Base-by-base conservation (phyloP, 2,329 filamentous ascomycete genomes). In the Periconia digitata region DNA sequence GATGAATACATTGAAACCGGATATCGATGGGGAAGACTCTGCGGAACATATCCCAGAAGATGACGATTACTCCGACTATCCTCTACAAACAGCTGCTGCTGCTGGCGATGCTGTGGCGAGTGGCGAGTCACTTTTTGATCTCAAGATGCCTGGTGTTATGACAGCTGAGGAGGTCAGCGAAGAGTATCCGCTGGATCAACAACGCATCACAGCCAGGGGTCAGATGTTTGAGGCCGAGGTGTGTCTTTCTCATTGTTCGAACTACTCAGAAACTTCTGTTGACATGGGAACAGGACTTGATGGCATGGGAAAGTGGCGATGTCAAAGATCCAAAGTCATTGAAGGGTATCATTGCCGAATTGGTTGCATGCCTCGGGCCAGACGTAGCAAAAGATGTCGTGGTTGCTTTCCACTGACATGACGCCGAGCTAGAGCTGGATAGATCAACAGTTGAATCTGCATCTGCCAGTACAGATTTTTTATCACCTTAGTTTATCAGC, bases 141-240 rank as follows among this genome's bases (percentile, higher is more conserved):
- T 85, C 40, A 76, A 79, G 40, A 85, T 91, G 76, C 87, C 88
- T 0, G 88, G 88, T 0, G 77, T 89, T 34, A 76, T 83, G 37
- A 76, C 81, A 0, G 62, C 80, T 2, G 71, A 77, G 0, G 74
- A 85, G 35, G 74, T 90, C 47, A 63, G 73, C 15, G 54, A 62
- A 8, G 58, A 73, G 2, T 67, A 85, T 41, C 76, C 86, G 47
- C 73, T 90, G 34, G 84, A 84, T 51, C 69, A 77, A 10, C 79
- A 89, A 45, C 75, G 76, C 3, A 70, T 90, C 34, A 75, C 74
- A 17, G 72, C 85, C 7, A 69, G 66, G 8, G 59, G 60, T 2
- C 40, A 56, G 13, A 50, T 67, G 15, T 66, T 69, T 13, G 58
- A 68, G 43, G 66, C 67, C 43, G 56, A 66, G 51, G 68, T 74